Percentiles rank a stretch among this genome's conserved stretches.
Evolutionary conservation across 2,329 filamentous ascomycete genomes (phyloP).

Genomic region (Davidsoniella neocaledoniae): DNA sequence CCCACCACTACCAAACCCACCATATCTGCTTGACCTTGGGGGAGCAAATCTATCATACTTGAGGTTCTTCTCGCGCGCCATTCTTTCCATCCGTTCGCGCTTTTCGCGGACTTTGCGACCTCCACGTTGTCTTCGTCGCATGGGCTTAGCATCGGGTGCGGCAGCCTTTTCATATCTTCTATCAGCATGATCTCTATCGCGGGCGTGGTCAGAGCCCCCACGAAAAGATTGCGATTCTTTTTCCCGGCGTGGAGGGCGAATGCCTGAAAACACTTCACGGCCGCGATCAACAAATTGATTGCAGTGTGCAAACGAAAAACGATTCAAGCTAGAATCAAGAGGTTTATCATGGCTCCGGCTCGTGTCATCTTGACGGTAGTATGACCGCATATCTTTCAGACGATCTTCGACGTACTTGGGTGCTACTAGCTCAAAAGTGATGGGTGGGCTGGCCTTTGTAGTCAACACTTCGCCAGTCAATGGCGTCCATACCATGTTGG

Average conservation of each 20-base stretch:
- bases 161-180: too few relatives aligned
- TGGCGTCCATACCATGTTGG: slow-evolving; percentile 9
- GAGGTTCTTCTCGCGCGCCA: not conserved
- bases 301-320: slow-evolving; percentile 56
- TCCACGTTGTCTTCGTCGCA: slow-evolving; percentile 2
- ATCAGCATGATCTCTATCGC: not conserved
- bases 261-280: slow-evolving; percentile 50
- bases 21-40: not conserved
- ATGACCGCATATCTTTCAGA: slow-evolving; percentile 36
- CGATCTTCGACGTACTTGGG: slow-evolving; percentile 47
- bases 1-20: not conserved
- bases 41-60: not conserved
- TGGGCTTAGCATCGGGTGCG: not conserved
- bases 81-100: not conserved
- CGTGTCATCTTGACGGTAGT: slow-evolving; percentile 29
- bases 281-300: slow-evolving; percentile 55
- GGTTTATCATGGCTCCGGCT: slow-evolving; percentile 21
- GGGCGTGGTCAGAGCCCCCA: slow-evolving; percentile 15
- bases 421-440: slow-evolving; percentile 40
- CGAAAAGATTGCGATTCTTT: slow-evolving; percentile 19
- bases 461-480: slow-evolving; percentile 7
- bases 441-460: slow-evolving; percentile 26
- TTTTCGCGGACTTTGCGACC: slow-evolving; percentile 4
- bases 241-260: slow-evolving; percentile 33
- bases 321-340: slow-evolving; percentile 28